phyloP scores from a whole-genome alignment of 2,329 filamentous ascomycete species.

The Thyridium curvatum region DNA sequence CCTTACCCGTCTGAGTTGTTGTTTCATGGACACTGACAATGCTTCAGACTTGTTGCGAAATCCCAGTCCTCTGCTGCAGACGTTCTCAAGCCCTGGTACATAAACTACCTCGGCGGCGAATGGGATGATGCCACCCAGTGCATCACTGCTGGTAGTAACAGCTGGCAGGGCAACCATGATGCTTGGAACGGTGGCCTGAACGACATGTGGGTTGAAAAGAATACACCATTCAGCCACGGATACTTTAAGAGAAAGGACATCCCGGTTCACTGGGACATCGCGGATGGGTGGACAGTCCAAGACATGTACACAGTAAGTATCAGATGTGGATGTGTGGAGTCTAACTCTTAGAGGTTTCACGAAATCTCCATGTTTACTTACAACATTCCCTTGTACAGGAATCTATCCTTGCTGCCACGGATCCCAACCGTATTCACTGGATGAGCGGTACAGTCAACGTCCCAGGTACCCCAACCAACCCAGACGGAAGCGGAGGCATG shows the following conservation, averaged over 20 bases:
- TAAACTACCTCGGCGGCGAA: constrained; percentile 45
- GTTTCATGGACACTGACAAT: not conserved
- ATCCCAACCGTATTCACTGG: constrained; percentile 45
- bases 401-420: constrained; percentile 42
- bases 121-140: constrained; percentile 46
- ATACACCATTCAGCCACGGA: constrained; percentile 45
- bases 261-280: constrained; percentile 46
- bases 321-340: constrained; percentile 15
- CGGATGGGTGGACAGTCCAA: constrained; percentile 45
- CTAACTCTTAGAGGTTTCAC: constrained; percentile 23
- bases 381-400: constrained; percentile 27
- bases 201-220: constrained; percentile 45
- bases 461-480: constrained; percentile 35
- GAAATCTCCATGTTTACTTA: constrained; percentile 2
- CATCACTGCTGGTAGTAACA: constrained; percentile 43
- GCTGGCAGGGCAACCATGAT: constrained; percentile 44
- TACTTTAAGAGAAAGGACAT: constrained; percentile 43
- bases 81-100: constrained; percentile 43
- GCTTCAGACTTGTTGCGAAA: constrained; percentile 1
- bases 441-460: constrained; percentile 44
- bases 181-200: constrained; percentile 44
- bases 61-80: constrained; percentile 25
- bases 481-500: constrained; percentile 32
- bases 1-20: not conserved
- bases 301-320: constrained; percentile 39